phyloP scores from a whole-genome alignment of 306 rosid genomes.

The Aeschynomene evenia region DNA sequence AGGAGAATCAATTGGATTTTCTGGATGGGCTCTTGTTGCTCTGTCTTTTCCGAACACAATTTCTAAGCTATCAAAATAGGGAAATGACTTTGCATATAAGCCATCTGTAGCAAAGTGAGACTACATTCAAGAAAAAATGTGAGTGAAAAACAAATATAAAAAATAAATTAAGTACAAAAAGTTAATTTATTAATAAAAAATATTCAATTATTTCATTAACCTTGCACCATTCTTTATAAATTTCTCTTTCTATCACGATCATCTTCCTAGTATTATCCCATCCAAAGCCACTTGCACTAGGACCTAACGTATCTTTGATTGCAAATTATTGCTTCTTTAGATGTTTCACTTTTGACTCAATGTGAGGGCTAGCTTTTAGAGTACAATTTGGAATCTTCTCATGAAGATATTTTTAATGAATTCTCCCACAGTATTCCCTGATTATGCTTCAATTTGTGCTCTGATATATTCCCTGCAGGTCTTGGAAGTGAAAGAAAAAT shows the following conservation, averaged over 20 bases:
- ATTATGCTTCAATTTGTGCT: no score
- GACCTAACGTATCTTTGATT: not conserved
- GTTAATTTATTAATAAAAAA: not conserved
- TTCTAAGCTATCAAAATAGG: not conserved
- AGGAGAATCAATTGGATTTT: no score
- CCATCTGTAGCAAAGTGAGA: not conserved
- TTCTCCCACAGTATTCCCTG: no score
- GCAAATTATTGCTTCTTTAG: not conserved
- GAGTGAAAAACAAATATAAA: not conserved
- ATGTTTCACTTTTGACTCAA: conserved; percentile 16
- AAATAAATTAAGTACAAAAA: no score
- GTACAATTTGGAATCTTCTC: not conserved
- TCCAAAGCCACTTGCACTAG: not conserved
- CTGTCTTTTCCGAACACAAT: no score
- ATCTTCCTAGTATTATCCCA: conserved; percentile 7
- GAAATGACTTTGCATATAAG: not conserved
- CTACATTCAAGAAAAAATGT: not conserved
- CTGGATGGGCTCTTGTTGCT: no score
- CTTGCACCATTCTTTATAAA: conserved; percentile 3
- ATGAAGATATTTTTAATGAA: not conserved
- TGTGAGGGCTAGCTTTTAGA: not conserved
- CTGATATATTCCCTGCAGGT: no score
- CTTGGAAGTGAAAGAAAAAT: no score
- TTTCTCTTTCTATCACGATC: not conserved
- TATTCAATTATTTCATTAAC: not conserved